These are phyloP conservation scores for Alternaria ventricosa DNA, from an alignment of 2,329 filamentous ascomycete genomes.

Conservation along the genomic window DNA sequence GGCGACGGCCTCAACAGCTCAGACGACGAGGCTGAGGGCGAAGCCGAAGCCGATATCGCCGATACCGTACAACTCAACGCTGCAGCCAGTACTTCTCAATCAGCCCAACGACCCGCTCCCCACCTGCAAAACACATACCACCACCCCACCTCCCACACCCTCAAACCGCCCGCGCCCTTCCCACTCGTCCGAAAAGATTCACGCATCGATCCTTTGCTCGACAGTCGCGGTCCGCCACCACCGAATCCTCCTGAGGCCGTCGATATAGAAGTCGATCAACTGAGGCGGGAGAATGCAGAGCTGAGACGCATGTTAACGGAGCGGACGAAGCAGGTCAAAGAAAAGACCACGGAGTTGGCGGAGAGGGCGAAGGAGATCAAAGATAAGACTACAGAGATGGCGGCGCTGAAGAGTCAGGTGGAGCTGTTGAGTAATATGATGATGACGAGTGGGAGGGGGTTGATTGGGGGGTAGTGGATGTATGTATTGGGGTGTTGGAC, in stretches of 20 bases:
- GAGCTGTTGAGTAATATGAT: constrained; percentile 37
- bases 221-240: constrained; percentile 14
- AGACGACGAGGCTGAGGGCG: constrained; percentile 11
- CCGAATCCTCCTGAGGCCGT: background rate
- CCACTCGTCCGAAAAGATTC: background rate
- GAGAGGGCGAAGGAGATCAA: constrained; percentile 35
- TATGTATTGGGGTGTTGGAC: background rate
- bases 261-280: constrained; percentile 22
- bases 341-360: constrained; percentile 31
- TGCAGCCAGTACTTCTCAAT: background rate
- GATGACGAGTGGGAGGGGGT: constrained; percentile 15
- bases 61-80: background rate
- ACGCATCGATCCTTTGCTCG: constrained; percentile 30
- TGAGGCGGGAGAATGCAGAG: constrained; percentile 32
- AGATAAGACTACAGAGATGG: constrained; percentile 34
- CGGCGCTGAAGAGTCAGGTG: constrained; percentile 32
- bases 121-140: background rate
- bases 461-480: background rate
- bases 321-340: constrained; percentile 34
- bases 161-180: background rate
- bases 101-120: background rate
- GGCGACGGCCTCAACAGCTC: constrained; percentile 32
- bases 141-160: background rate
- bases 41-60: background rate
- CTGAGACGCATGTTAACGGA: constrained; percentile 25